Conservation (phyloP, 169 alveolate genomes). For the Amoebophrya sp. region DNA sequence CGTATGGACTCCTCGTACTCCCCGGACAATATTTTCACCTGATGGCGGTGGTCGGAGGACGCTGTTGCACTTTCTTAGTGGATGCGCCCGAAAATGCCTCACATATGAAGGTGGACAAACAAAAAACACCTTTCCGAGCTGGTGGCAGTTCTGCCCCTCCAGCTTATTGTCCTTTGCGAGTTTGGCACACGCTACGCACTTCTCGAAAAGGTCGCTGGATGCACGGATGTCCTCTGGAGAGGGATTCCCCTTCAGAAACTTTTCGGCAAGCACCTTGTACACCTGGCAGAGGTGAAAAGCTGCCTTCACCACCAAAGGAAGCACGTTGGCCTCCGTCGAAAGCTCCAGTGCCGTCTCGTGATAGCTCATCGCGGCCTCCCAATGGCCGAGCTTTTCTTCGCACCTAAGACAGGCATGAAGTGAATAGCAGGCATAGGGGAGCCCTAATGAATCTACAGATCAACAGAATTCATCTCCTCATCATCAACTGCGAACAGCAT, state of each 20-base stretch:
- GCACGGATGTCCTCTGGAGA: background rate
- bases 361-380: background rate
- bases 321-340: background rate
- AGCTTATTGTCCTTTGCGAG: background rate
- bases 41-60: background rate
- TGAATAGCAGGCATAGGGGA: no score
- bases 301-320: background rate
- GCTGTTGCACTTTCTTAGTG: background rate
- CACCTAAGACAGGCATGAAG: background rate
- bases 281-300: background rate
- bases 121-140: background rate
- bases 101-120: no score
- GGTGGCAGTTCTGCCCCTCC: background rate
- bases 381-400: background rate
- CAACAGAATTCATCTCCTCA: no score
- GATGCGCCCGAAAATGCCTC: no score
- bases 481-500: no score
- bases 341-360: background rate
- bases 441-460: no score
- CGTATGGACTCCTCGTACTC: background rate
- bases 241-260: background rate
- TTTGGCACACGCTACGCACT: background rate
- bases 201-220: background rate
- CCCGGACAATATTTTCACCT: background rate
- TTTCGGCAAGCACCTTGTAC: background rate